phyloP scores from a whole-genome alignment of 106 monocot species.

The Iris macrosiphon region DNA sequence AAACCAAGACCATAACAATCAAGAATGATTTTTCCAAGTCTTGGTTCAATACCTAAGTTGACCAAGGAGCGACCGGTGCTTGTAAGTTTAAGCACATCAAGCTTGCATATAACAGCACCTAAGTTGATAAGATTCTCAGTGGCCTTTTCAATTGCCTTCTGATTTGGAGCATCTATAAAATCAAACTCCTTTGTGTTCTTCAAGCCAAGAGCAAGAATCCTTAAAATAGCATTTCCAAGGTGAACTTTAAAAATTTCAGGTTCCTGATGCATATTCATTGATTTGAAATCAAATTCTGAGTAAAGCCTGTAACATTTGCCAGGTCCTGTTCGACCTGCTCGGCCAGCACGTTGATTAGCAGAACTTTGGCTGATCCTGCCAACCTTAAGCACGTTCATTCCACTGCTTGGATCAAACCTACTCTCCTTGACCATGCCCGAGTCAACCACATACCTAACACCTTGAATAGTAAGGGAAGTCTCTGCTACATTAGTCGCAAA shows the following conservation, averaged over 20 bases:
- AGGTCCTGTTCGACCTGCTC: conserved; percentile 77
- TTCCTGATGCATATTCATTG: conserved; percentile 69
- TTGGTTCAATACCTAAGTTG: conserved; percentile 84
- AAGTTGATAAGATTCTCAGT: conserved; percentile 61
- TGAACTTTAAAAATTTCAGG: conserved; percentile 97
- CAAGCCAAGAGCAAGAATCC: conserved; percentile 68
- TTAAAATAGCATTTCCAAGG: conserved; percentile 79
- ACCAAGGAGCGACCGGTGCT: conserved; percentile 45
- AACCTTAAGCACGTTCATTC: conserved; percentile 87
- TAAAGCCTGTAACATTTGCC: conserved; percentile 94
- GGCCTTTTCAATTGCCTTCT: conserved; percentile 62
- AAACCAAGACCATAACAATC: conserved; percentile 51
- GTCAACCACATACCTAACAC: conserved; percentile 87
- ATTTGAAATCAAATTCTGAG: conserved; percentile 53
- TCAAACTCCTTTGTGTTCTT: conserved; percentile 70
- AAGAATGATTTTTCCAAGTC: conserved; percentile 89
- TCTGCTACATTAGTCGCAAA: conserved; percentile 90
- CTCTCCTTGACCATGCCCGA: conserved; percentile 93
- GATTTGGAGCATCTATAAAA: conserved; percentile 83
- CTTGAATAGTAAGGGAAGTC: conserved; percentile 88
- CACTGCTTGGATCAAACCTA: conserved; percentile 68
- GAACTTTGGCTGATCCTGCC: conserved; percentile 77
- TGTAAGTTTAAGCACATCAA: conserved; percentile 48
- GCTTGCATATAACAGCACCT: conserved; percentile 39
- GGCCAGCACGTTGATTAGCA: conserved; percentile 87